phyloP scores from a whole-genome alignment of 73 alveolate genomes.

The Tetrahymena malaccensis region DNA sequence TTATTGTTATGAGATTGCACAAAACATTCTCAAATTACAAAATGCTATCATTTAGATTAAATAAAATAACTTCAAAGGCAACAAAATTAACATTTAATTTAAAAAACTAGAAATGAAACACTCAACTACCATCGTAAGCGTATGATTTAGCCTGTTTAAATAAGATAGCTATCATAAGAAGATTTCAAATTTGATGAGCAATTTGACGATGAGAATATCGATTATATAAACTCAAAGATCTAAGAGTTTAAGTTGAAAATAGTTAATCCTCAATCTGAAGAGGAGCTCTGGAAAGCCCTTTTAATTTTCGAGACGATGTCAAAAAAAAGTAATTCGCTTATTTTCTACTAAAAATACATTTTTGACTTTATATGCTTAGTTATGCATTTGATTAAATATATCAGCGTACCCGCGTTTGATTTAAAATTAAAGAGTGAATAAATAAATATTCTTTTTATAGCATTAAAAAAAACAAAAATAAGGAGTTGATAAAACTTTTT shows the following conservation, averaged over 20 bases:
- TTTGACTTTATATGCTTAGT: background rate
- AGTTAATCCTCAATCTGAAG: background rate
- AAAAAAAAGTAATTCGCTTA: background rate
- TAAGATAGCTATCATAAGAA: background rate
- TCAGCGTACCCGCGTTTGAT: background rate
- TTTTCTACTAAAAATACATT: background rate
- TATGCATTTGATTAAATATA: background rate
- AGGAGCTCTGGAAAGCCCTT: background rate
- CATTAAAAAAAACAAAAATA: background rate
- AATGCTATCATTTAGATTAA: background rate
- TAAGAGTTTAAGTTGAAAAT: background rate
- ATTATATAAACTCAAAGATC: background rate
- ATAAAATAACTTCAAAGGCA: background rate
- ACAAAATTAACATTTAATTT: background rate
- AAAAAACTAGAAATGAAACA: background rate
- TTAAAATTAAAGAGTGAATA: background rate
- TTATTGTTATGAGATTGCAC: background rate
- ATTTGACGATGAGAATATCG: background rate
- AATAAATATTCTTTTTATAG: background rate
- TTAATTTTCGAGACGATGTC: background rate
- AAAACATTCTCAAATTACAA: too few relatives aligned
- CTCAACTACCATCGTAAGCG: background rate
- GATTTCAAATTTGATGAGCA: background rate
- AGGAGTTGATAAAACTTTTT: background rate
- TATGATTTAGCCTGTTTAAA: background rate